phyloP scores from a whole-genome alignment of 306 rosid genomes.

The Dicorynia guianensis region DNA sequence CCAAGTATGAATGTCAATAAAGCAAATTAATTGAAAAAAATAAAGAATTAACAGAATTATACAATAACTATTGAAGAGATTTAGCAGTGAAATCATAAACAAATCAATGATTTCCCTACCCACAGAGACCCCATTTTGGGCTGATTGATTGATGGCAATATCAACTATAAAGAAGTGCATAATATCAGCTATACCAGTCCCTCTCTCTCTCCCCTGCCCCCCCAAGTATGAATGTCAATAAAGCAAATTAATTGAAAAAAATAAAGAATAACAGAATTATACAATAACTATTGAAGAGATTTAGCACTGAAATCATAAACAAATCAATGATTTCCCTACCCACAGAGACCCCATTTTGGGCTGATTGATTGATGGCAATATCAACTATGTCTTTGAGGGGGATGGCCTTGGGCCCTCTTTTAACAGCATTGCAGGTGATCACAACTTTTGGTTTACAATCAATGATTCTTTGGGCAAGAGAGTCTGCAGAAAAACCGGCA shows the following conservation, averaged over 20 bases:
- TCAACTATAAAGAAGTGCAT: slow-evolving; percentile 64
- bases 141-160: slow-evolving; percentile 71
- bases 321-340: slow-evolving; percentile 58
- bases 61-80: slow-evolving; percentile 16
- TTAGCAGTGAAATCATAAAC: slow-evolving; percentile 19
- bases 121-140: slow-evolving; percentile 67
- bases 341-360: slow-evolving; percentile 67
- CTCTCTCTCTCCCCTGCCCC: background rate
- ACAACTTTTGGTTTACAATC: slow-evolving; percentile 93
- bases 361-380: slow-evolving; percentile 71
- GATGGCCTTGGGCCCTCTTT: slow-evolving; percentile 82
- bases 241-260: background rate
- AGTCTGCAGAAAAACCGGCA: slow-evolving; percentile 95
- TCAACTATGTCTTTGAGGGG: slow-evolving; percentile 90
- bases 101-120: slow-evolving; percentile 58
- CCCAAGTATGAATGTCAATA: slow-evolving; percentile 14
- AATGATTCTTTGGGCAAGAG: slow-evolving; percentile 85
- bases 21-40: background rate
- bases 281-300: slow-evolving; percentile 16
- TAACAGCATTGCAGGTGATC: slow-evolving; percentile 94
- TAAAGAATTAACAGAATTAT: background rate
- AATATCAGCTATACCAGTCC: slow-evolving; percentile 22
- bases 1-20: slow-evolving; percentile 17
- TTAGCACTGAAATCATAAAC: slow-evolving; percentile 20
- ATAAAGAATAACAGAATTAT: background rate